Base-by-base conservation (phyloP, 2,329 filamentous ascomycete species). In the Bipolaris sorokiniana region DNA sequence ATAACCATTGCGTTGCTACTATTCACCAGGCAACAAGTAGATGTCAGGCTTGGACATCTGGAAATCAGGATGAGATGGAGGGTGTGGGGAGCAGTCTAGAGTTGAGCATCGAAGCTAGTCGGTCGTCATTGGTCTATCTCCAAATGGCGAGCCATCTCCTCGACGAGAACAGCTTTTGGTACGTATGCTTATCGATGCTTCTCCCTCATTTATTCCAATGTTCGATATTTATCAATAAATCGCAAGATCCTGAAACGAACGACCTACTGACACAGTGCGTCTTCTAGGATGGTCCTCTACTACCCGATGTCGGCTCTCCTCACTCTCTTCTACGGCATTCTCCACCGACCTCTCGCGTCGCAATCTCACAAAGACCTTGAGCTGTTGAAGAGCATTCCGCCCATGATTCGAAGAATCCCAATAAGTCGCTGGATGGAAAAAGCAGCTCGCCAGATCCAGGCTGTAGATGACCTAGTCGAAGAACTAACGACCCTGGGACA, bases 291-390 rank as follows among this genome's bases (percentile, higher is more conserved):
- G 23, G 10, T 44, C 41, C 15, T 44, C 41, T 44, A 28, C 41
- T 44, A 44, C 23, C 41, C 41, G n/a, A 44, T 44, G 41, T 44
- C 41, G 23, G 41, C 41, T n/a, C 41, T 44, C 7, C 41, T 44
- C 23, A 44, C 41, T 5, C 23, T 44, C 7, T 44, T 44, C 41
- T 44, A 44, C 15, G 23, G 41, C 23, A 44, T 44, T 31, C 41
- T 44, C 6, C 41, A 44, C 23, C 41, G 23, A 31, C 41, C 41
- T 44, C 41, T 44, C 3, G 23, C 23, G n/a, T n/a, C 41, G n/a
- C 41, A 44, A 31, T 44, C 41, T 31, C 23, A n/a, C 7, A 31
- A 44, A 44, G 41, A 44, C 15, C 41, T 44, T 7, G 41, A 44
- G 4, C 5, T 44, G n/a, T 13, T 44, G 15, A 44, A 31, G 15